Conservation (phyloP, 2,329 filamentous ascomycete species). For the Aspergillus fijiensis region DNA sequence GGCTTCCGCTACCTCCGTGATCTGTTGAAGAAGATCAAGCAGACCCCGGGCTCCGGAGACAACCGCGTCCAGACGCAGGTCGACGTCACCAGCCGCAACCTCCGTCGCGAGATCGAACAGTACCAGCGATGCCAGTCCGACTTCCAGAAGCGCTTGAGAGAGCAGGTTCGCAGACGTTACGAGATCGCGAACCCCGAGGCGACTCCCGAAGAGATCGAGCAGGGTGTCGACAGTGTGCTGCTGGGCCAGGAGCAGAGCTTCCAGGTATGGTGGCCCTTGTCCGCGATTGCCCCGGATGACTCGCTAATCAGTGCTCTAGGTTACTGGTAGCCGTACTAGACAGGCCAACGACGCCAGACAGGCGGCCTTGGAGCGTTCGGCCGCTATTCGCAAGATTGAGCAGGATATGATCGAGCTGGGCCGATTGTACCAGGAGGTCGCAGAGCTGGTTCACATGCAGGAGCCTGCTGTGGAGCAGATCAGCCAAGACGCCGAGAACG, state of each 20-base stretch:
- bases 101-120: constrained; percentile 76
- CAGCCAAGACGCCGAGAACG: constrained; percentile 82
- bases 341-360: constrained; percentile 75
- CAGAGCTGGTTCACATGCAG: constrained; percentile 81
- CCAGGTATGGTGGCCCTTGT: constrained; percentile 58
- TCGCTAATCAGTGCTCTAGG: constrained; percentile 19
- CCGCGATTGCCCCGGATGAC: background rate
- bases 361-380: constrained; percentile 77
- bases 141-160: constrained; percentile 76
- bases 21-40: constrained; percentile 79
- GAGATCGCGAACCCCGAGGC: constrained; percentile 84
- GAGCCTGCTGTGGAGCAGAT: constrained; percentile 77
- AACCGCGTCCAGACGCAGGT: constrained; percentile 77
- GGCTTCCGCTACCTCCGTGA: constrained; percentile 76
- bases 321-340: constrained; percentile 57
- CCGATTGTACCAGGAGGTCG: constrained; percentile 86
- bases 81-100: constrained; percentile 71
- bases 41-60: constrained; percentile 70
- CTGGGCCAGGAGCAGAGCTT: constrained; percentile 74
- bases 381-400: constrained; percentile 89
- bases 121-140: constrained; percentile 79
- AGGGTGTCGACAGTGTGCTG: constrained; percentile 69
- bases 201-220: constrained; percentile 71
- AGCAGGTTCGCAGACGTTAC: constrained; percentile 86
- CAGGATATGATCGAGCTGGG: constrained; percentile 82